Percentiles rank a stretch among this genome's conserved stretches.
Evolutionary conservation across 139 green algal genomes (phyloP).

Genomic region (Chlorella sp.): DNA sequence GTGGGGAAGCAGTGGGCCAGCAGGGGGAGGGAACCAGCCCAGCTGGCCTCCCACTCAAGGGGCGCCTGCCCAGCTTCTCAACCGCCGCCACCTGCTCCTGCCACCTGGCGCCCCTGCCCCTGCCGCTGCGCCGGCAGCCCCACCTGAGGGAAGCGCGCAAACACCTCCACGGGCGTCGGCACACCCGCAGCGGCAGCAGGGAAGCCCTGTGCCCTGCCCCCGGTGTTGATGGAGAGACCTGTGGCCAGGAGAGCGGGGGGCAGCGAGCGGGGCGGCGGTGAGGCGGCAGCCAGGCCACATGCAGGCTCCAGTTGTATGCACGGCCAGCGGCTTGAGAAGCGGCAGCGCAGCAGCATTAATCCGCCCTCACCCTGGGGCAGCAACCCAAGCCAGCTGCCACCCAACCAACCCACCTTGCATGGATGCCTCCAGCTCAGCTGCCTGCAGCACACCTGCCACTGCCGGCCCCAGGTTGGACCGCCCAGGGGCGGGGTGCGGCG

Average conservation of each 20-base stretch:
- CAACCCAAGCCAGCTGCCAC: too few species aligned
- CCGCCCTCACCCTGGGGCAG: too few species aligned
- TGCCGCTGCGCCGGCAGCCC: neutral
- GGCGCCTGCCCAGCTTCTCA: neutral
- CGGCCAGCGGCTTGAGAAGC: too few species aligned
- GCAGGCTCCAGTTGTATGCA: too few species aligned
- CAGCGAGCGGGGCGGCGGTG: neutral
- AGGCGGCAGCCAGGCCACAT: too few species aligned
- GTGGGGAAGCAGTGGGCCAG: neutral
- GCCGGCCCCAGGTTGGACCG: too few species aligned
- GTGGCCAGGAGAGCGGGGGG: neutral
- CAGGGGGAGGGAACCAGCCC: too few species aligned
- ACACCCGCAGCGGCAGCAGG: neutral
- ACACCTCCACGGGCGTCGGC: constrained; percentile 6
- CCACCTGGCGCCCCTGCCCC: too few species aligned
- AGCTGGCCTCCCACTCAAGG: neutral
- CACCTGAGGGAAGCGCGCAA: constrained; percentile 24
- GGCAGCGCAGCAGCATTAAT: too few species aligned
- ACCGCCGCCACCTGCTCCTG: too few species aligned
- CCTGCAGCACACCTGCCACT: too few species aligned
- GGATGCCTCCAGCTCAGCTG: constrained; percentile 18
- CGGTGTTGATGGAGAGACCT: constrained; percentile 21
- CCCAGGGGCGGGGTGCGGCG: neutral
- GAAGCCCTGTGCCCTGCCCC: neutral
- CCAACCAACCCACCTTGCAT: constrained; percentile 31